Percentiles rank a stretch among this genome's conserved stretches.
Conservation (phyloP, 139 green algal species). For the Pycnococcus provasolii region DNA sequence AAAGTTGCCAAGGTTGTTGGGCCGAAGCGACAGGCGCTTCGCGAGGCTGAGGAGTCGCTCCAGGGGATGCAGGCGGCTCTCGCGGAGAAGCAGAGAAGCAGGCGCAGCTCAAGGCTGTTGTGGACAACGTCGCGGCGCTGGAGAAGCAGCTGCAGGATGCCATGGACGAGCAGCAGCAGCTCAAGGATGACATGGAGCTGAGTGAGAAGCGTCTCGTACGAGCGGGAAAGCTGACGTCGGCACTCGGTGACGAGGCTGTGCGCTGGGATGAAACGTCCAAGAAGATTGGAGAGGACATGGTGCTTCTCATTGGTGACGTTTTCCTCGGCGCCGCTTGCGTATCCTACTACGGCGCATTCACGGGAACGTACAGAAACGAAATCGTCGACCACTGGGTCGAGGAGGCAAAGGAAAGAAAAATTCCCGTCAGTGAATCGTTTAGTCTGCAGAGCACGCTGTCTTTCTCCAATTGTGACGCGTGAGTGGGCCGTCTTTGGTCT, state of each 20-base stretch:
- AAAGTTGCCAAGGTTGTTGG: slow-evolving; percentile 51
- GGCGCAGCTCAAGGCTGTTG: slow-evolving; percentile 45
- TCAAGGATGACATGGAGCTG: slow-evolving; percentile 56
- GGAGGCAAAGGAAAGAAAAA: slow-evolving; percentile 35
- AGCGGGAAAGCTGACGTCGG: slow-evolving; percentile 64
- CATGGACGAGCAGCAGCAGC: slow-evolving; percentile 52
- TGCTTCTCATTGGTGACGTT: slow-evolving; percentile 60
- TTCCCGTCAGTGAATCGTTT: slow-evolving; percentile 46
- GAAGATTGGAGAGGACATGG: slow-evolving; percentile 37
- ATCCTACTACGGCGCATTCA: slow-evolving; percentile 74
- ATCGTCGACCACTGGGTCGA: slow-evolving; percentile 52
- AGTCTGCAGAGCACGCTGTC: slow-evolving; percentile 49
- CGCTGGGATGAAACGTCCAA: slow-evolving; percentile 57
- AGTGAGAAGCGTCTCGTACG: slow-evolving; percentile 52
- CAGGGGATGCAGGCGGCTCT: slow-evolving; percentile 43
- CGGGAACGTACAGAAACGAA: slow-evolving; percentile 51
- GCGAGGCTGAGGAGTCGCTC: slow-evolving; percentile 40
- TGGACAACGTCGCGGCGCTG: slow-evolving; percentile 46
- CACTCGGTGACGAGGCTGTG: slow-evolving; percentile 60
- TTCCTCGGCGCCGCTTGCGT: slow-evolving; percentile 61
- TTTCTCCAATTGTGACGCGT: slow-evolving; percentile 53
- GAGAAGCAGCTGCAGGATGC: slow-evolving; percentile 45
- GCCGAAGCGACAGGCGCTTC: slow-evolving; percentile 55
- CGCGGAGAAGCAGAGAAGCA: slow-evolving; percentile 68
- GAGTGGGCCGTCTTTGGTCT: slow-evolving; percentile 70